Percentiles rank a stretch among this genome's conserved stretches.
These are phyloP conservation scores for Williopsis jadinii DNA, from an alignment of 1,139 yeast species.

Conservation along the genomic window DNA sequence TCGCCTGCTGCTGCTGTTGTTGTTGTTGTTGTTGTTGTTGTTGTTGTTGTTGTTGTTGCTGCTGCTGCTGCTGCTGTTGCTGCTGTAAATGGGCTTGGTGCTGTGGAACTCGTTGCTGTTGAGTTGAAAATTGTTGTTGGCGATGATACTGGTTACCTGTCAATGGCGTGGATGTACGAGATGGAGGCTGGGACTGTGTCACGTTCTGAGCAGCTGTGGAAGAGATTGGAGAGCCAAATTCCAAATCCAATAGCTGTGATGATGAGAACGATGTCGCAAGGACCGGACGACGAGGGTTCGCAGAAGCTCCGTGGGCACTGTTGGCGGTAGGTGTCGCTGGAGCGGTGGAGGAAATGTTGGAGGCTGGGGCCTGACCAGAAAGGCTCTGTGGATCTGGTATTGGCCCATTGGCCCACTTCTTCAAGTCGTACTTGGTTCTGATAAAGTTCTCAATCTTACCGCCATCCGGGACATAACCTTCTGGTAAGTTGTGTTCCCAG, in stretches of 20 bases:
- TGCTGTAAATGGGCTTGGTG: constrained; percentile 1
- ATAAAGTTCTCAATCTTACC: constrained; percentile 85
- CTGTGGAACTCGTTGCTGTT: background rate
- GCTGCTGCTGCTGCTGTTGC: constrained; percentile 1
- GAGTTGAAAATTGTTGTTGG: background rate
- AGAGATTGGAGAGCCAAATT: constrained; percentile 24
- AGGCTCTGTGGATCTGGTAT: constrained; percentile 21
- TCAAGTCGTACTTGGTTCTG: constrained; percentile 82
- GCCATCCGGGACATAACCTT: constrained; percentile 69
- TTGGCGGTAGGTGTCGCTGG: constrained; percentile 1
- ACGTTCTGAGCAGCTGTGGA: constrained; percentile 6
- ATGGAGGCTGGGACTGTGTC: constrained; percentile 6
- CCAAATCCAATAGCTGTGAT: constrained; percentile 26
- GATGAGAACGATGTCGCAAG: constrained; percentile 12
- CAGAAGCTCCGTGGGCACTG: constrained; percentile 1
- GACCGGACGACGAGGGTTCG: constrained; percentile 1
- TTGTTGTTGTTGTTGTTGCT: background rate
- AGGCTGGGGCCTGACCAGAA: background rate
- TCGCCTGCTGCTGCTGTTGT: constrained; percentile 9
- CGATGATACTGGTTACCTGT: background rate
- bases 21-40: constrained; percentile 10
- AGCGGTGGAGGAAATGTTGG: background rate
- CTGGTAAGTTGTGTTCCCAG: constrained; percentile 81
- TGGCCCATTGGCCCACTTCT: constrained; percentile 59
- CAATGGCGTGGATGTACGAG: background rate